phyloP scores from a whole-genome alignment of 106 monocot species.

The Platanthera zijinensis region DNA sequence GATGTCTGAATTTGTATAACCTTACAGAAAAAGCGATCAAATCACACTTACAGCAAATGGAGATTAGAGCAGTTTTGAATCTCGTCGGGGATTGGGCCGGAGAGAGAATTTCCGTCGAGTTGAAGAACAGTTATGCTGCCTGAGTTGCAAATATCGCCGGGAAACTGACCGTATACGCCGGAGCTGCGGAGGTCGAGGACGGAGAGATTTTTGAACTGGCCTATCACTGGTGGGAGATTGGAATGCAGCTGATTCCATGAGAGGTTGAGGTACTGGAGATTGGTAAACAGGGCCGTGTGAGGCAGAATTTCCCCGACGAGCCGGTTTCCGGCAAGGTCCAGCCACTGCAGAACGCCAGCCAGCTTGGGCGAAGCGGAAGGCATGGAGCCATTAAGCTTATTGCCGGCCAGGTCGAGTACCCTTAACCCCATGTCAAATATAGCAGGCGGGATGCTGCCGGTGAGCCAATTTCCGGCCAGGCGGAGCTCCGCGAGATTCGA shows the following conservation, averaged over 20 bases:
- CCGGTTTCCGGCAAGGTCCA: slow-evolving; percentile 58
- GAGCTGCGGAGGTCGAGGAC: slow-evolving; percentile 58
- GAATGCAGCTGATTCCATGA: slow-evolving; percentile 48
- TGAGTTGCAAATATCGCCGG: slow-evolving; percentile 11
- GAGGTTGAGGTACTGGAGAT: slow-evolving; percentile 57
- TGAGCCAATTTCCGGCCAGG: slow-evolving; percentile 38
- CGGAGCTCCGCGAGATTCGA: slow-evolving; percentile 38
- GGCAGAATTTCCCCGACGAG: slow-evolving; percentile 48
- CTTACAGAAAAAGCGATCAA: not conserved
- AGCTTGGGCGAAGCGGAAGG: slow-evolving; percentile 46
- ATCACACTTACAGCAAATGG: slow-evolving; percentile 19
- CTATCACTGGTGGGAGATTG: slow-evolving; percentile 10
- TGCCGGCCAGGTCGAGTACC: slow-evolving; percentile 63
- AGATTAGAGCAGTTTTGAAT: slow-evolving; percentile 23
- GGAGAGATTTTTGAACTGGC: slow-evolving; percentile 11
- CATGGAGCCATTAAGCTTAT: slow-evolving; percentile 47
- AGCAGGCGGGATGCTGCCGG: slow-evolving; percentile 53
- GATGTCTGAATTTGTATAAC: not conserved
- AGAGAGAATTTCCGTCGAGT: slow-evolving; percentile 17
- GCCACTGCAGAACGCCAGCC: slow-evolving; percentile 34
- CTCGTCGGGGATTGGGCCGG: slow-evolving; percentile 11
- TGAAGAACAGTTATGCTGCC: slow-evolving; percentile 15
- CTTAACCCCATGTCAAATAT: slow-evolving; percentile 56
- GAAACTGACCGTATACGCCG: slow-evolving; percentile 27
- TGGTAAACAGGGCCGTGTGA: slow-evolving; percentile 51